A percentile compares a stretch with the other conserved stretches of the same genome.
These are phyloP conservation scores for Plectranthus barbatus DNA, from an alignment of 257 asterid species.

Conservation along the genomic window DNA sequence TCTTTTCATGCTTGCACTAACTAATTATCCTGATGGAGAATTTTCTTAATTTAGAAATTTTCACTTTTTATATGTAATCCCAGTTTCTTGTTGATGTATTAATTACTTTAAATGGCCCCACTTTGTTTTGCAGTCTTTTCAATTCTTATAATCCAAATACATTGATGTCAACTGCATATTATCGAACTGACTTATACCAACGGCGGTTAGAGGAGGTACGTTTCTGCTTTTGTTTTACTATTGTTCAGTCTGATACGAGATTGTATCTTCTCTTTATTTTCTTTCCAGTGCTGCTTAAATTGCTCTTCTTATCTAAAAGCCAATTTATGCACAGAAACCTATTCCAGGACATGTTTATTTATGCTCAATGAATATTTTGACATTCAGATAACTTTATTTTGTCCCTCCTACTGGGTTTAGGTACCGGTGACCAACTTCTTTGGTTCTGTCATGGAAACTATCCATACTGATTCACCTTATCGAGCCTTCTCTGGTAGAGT, in stretches of 20 bases:
- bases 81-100: background rate
- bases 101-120: conserved; percentile 7
- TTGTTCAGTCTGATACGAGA: conserved; percentile 1
- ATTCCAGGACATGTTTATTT: background rate
- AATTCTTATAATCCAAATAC: conserved; percentile 66
- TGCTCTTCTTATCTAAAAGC: background rate
- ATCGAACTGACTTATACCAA: conserved; percentile 73
- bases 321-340: background rate
- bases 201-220: conserved; percentile 68
- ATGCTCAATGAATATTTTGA: background rate
- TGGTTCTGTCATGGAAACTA: conserved; percentile 91
- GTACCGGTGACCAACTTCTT: conserved; percentile 95
- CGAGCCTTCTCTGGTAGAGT: conserved; percentile 35
- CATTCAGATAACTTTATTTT: background rate
- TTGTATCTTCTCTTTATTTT: background rate
- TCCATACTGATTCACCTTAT: conserved; percentile 81
- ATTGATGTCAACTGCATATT: conserved; percentile 85
- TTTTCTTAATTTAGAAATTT: background rate
- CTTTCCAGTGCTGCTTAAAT: background rate
- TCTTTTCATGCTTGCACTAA: conserved; percentile 1
- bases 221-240: conserved; percentile 7
- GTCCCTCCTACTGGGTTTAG: conserved; percentile 27
- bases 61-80: background rate
- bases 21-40: conserved; percentile 1
- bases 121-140: conserved; percentile 64